A percentile compares a stretch with the other conserved stretches of the same genome.
These are phyloP conservation scores for Kwoniella heveanensis DNA, from an alignment of 768 basidiomycete species.

Conservation along the genomic window DNA sequence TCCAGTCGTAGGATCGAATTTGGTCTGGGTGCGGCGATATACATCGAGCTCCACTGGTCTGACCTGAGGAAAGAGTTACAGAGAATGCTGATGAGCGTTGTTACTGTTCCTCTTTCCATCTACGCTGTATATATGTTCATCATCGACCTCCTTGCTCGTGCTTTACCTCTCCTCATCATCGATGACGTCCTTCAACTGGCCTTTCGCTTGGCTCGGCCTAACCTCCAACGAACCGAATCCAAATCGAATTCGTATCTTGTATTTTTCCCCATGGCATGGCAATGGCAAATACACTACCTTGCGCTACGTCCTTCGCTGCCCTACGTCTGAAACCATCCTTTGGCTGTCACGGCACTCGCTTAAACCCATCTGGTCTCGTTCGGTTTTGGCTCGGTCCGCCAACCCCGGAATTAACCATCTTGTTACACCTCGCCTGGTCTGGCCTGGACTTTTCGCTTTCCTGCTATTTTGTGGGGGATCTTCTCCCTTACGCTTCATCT, in stretches of 20 bases:
- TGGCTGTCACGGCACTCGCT: background rate
- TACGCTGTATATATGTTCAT: background rate
- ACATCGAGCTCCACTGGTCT: no score
- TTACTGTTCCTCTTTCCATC: background rate
- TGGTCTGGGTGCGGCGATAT: no score
- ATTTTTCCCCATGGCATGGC: background rate
- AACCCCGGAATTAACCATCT: background rate
- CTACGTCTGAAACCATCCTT: conserved; percentile 14
- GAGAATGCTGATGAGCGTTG: background rate
- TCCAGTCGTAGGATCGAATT: no score
- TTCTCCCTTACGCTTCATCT: background rate
- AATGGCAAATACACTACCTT: background rate
- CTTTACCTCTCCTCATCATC: background rate
- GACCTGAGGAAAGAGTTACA: no score
- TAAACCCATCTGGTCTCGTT: background rate
- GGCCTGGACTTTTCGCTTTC: background rate
- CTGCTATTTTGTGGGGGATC: background rate
- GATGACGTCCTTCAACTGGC: background rate
- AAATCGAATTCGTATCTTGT: background rate
- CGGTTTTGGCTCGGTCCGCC: background rate
- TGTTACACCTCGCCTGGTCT: background rate
- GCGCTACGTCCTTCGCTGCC: no score
- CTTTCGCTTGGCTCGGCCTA: background rate
- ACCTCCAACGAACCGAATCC: background rate
- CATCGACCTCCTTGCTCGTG: no score